phyloP scores from a whole-genome alignment of 176 grass and related monocot species.

The Triticum dicoccoides region DNA sequence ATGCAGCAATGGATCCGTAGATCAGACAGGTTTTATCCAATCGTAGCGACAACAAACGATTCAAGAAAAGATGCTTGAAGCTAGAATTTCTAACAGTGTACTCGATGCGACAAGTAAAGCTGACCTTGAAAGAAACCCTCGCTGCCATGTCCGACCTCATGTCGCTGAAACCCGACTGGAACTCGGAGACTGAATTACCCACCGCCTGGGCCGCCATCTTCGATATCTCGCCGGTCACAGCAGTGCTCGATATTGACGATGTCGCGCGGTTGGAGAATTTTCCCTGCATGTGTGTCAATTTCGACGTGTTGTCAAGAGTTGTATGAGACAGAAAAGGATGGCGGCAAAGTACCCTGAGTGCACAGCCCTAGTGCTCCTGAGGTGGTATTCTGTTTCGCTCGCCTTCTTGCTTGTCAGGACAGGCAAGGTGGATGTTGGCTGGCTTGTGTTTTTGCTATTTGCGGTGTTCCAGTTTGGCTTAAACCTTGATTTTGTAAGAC shows the following conservation, averaged over 20 bases:
- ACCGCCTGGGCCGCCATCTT: constrained; percentile 44
- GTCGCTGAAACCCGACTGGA: constrained; percentile 73
- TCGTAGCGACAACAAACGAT: background rate
- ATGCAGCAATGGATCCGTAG: background rate
- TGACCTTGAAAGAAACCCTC: constrained; percentile 81
- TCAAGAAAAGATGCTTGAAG: background rate
- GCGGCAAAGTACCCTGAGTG: background rate
- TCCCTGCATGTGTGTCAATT: constrained; percentile 43
- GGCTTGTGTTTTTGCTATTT: background rate
- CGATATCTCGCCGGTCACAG: constrained; percentile 50
- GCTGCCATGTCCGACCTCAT: constrained; percentile 53
- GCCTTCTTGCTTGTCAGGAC: background rate
- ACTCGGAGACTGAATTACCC: constrained; percentile 57
- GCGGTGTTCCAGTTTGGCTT: background rate
- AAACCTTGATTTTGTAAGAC: background rate
- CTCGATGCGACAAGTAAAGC: background rate
- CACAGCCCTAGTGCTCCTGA: background rate
- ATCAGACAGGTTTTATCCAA: background rate
- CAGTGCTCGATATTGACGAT: constrained; percentile 38
- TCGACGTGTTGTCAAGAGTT: background rate
- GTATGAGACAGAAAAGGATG: background rate
- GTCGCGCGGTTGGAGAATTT: constrained; percentile 70
- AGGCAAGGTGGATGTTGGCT: background rate
- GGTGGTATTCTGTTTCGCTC: background rate
- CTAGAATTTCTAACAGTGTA: background rate